Evolutionary conservation across 2,329 filamentous ascomycete species (phyloP), one percentile per base, ranked within the genome.

Genomic region (Ustulina deusta): DNA sequence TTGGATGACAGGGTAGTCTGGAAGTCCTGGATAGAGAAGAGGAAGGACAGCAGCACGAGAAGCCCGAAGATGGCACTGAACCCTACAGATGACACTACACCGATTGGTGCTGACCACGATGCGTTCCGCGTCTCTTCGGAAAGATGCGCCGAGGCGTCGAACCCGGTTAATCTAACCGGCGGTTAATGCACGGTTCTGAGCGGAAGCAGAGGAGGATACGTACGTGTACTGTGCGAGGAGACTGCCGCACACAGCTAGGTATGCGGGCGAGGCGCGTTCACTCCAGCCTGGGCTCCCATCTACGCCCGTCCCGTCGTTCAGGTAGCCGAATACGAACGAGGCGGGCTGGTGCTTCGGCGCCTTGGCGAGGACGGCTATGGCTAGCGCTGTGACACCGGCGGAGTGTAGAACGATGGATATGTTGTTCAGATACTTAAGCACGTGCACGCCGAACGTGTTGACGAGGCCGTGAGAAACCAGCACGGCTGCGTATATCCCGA

Each of bases 21-120:
- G 65, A 88, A 86, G 75, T 89, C 83, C 74, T 89, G 87, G 70
- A 89, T 86, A 3, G 83, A 86, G 76, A 89, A 89, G 7, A 89
- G 77, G 59, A 88, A 83, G 52, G 84, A 82, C 55, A 89, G 77
- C 38, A 89, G 76, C n/a, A 88, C 83, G 17, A 72, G 70, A 1
- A 72, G 56, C 2, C 70, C 70, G 51, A 72, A 72, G 56, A 72
- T 27, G 1, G 85, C 81, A 7, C 84, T 86, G 75, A 86, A 85
- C 3, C 83, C 84, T 25, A 89, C 84, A 0, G 84, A 87, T 40
- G 83, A 86, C 2, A 89, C 79, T 0, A 89, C 86, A 11, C 87
- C 87, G 29, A 88, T 83, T 0, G 87, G 87, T 0, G 87, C 87
- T 44, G 81, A 83, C 85, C 86, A 87, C 10, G 83, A 81, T 2